phyloP scores from a whole-genome alignment of 1,284 basidiomycete genomes.

The Pyrrhoderma noxium region DNA sequence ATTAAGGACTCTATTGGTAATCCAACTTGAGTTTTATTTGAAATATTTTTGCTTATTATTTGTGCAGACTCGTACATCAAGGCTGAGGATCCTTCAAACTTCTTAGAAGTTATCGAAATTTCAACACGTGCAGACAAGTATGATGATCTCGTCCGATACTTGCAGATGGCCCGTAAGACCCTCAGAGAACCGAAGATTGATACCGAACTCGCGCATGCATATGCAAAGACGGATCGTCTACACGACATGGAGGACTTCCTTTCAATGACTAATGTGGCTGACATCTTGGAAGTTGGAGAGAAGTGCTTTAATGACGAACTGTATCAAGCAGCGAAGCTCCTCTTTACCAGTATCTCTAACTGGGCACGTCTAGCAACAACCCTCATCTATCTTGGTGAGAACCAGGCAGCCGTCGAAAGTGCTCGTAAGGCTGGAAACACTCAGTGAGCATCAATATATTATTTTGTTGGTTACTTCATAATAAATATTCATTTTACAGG shows the following conservation, averaged over 20 bases:
- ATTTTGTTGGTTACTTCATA: background rate
- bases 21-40: background rate
- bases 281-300: slow-evolving; percentile 93
- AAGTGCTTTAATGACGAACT: slow-evolving; percentile 99
- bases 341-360: slow-evolving; percentile 97
- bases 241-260: slow-evolving; percentile 99
- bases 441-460: slow-evolving; percentile 50
- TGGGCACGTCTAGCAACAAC: slow-evolving; percentile 98
- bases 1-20: slow-evolving; percentile 96
- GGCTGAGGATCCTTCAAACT: slow-evolving; percentile 95
- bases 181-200: slow-evolving; percentile 97
- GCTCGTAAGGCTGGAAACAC: slow-evolving; percentile 99
- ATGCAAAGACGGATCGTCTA: slow-evolving; percentile 93
- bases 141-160: slow-evolving; percentile 94
- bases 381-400: slow-evolving; percentile 96
- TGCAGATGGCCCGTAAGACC: slow-evolving; percentile 99
- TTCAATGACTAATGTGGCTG: slow-evolving; percentile 97
- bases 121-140: slow-evolving; percentile 95
- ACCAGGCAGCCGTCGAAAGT: slow-evolving; percentile 96
- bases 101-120: slow-evolving; percentile 95
- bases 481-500: slow-evolving; percentile 32
- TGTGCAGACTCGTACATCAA: slow-evolving; percentile 93
- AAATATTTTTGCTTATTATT: background rate
- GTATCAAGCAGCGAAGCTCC: slow-evolving; percentile 93
- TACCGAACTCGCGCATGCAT: slow-evolving; percentile 93